Conservation (phyloP, 2,329 filamentous ascomycete species). For the Aureobasidium vineae region DNA sequence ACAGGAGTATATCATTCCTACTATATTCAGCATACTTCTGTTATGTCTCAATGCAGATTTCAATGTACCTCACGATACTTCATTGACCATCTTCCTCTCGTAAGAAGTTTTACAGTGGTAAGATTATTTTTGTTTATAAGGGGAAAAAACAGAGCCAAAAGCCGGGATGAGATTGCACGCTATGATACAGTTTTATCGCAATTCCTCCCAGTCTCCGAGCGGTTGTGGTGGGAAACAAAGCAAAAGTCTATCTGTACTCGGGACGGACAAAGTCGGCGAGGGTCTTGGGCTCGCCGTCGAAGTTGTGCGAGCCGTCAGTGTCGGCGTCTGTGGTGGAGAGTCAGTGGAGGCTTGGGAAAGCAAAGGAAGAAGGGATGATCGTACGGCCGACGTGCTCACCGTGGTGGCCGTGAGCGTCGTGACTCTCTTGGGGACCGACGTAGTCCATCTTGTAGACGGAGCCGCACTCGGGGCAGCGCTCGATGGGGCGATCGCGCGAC, state of each 20-base stretch:
- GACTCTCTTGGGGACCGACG: constrained; percentile 75
- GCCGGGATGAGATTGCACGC: constrained; percentile 18
- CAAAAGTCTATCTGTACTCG: constrained; percentile 73
- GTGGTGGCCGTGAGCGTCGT: constrained; percentile 54
- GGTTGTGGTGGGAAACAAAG: too few relatives aligned
- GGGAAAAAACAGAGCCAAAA: constrained; percentile 10
- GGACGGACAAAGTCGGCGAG: constrained; percentile 96
- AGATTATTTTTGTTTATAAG: constrained; percentile 1
- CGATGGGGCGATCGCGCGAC: constrained; percentile 82
- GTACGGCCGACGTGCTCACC: constrained; percentile 48
- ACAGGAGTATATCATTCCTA: too few relatives aligned
- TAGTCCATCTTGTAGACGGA: constrained; percentile 98
- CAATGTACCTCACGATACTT: too few relatives aligned
- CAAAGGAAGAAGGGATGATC: neutral
- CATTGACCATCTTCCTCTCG: neutral
- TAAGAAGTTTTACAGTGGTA: neutral
- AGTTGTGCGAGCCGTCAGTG: constrained; percentile 52
- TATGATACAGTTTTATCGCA: constrained; percentile 18
- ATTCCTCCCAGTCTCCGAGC: constrained; percentile 2
- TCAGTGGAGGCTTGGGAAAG: too few relatives aligned
- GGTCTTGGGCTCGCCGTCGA: constrained; percentile 82
- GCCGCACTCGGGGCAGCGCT: constrained; percentile 96
- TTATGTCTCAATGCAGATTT: too few relatives aligned
- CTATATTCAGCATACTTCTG: too few relatives aligned
- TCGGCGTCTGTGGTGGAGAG: constrained; percentile 36